A percentile compares a stretch with the other conserved stretches of the same genome.
These are phyloP conservation scores for Phaffomyces antillensis DNA, from an alignment of 805 yeast species.

Conservation along the genomic window DNA sequence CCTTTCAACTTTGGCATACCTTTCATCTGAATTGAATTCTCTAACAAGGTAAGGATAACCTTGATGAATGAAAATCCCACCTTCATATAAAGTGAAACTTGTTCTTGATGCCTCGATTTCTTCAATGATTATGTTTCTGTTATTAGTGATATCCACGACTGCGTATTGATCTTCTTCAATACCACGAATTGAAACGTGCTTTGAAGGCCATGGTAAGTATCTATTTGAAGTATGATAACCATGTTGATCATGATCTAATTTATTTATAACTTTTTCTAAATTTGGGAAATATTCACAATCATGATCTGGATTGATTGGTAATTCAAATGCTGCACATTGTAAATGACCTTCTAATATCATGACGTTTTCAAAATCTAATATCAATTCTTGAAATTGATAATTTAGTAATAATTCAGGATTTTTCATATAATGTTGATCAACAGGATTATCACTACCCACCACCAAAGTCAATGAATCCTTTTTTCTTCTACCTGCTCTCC, in stretches of 20 bases:
- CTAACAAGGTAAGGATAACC: conserved; percentile 84
- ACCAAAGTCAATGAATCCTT: conserved; percentile 80
- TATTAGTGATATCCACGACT: conserved; percentile 82
- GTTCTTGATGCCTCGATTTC: conserved; percentile 85
- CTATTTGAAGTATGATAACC: conserved; percentile 49
- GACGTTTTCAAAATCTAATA: conserved; percentile 53
- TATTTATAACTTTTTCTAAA: conserved; percentile 21
- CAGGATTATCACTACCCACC: conserved; percentile 76
- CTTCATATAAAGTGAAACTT: conserved; percentile 83
- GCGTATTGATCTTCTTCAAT: conserved; percentile 78
- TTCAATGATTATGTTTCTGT: conserved; percentile 72
- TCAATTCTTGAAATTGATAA: conserved; percentile 48
- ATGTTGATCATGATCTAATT: conserved; percentile 33
- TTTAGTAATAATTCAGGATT: conserved; percentile 56
- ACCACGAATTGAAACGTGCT: conserved; percentile 71
- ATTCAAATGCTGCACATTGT: conserved; percentile 91
- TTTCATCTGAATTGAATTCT: conserved; percentile 74
- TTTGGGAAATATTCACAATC: conserved; percentile 53
- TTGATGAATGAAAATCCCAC: conserved; percentile 91
- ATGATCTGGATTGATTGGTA: conserved; percentile 47
- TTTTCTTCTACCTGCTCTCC: conserved; percentile 90
- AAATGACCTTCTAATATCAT: conserved; percentile 72
- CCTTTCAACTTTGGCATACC: conserved; percentile 76
- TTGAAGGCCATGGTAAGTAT: conserved; percentile 78
- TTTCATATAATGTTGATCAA: conserved; percentile 76